phyloP scores from a whole-genome alignment of 2,329 filamentous ascomycete genomes.

The Colletotrichum zoysiae region DNA sequence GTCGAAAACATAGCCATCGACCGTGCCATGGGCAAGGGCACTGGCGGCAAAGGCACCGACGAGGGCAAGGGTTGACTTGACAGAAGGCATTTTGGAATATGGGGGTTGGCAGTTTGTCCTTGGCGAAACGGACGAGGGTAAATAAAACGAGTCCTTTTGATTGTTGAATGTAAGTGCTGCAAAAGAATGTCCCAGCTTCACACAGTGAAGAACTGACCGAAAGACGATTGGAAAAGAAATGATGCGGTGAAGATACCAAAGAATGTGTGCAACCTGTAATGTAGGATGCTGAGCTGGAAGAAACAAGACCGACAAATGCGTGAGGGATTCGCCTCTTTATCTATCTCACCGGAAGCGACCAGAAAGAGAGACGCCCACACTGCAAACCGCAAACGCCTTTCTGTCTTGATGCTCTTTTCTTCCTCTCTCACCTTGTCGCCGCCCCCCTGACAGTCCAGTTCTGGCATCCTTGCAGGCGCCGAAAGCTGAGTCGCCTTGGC shows the following conservation, averaged over 20 bases:
- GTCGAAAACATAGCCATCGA: conserved; percentile 35
- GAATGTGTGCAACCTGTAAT: conserved; percentile 39
- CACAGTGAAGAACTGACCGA: conserved; percentile 42
- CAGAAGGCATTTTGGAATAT: conserved; percentile 21
- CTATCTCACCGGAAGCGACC: conserved; percentile 14
- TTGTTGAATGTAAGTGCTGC: conserved; percentile 32
- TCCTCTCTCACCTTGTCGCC: not conserved
- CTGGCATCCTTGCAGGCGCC: not conserved
- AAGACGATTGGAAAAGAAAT: conserved; percentile 36
- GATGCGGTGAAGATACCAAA: conserved; percentile 37
- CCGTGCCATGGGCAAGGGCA: conserved; percentile 41
- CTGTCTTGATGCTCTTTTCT: not conserved
- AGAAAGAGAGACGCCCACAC: not conserved
- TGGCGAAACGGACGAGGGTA: conserved; percentile 9
- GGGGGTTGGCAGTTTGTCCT: conserved; percentile 5
- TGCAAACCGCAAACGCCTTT: conserved; percentile 8
- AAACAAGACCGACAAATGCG: too few relatives aligned
- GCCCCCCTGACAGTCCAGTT: conserved; percentile 10
- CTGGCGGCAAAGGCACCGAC: conserved; percentile 40
- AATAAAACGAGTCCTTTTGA: conserved; percentile 30
- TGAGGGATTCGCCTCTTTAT: conserved; percentile 26
- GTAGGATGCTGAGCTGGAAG: conserved; percentile 32
- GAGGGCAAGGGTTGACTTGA: conserved; percentile 39
- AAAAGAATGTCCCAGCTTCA: conserved; percentile 43
- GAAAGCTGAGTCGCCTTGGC: conserved; percentile 23